Percentiles rank a stretch among this genome's conserved stretches.
phyloP scores from a whole-genome alignment of 805 yeast genomes.

The Nakazawaea siamensis region DNA sequence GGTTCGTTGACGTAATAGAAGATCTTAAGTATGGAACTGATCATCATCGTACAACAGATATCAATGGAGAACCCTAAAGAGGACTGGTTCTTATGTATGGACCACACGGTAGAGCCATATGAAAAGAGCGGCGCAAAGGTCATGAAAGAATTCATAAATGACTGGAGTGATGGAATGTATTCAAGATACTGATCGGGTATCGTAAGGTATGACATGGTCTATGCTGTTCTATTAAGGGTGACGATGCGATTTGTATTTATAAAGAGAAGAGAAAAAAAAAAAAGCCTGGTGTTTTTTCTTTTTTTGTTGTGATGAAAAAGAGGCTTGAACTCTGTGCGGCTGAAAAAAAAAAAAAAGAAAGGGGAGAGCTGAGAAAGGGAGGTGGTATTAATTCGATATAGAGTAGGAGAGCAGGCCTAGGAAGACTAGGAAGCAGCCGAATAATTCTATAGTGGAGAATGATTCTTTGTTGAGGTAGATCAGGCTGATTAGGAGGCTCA shows the following conservation, averaged over 20 bases:
- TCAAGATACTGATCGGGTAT: conserved; percentile 10
- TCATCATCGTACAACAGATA: conserved; percentile 84
- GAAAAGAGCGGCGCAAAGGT: conserved; percentile 81
- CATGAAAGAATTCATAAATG: conserved; percentile 55
- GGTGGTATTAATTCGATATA: not conserved
- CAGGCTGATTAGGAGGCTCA: conserved; percentile 50
- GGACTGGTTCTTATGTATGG: conserved; percentile 55
- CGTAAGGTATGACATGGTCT: conserved; percentile 10
- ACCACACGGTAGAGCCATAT: conserved; percentile 73
- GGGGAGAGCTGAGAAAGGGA: not conserved
- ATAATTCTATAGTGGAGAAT: conserved; percentile 26
- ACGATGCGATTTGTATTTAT: too few relatives aligned
- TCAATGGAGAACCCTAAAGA: conserved; percentile 84
- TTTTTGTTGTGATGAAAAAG: too few relatives aligned
- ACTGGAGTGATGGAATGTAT: conserved; percentile 31
- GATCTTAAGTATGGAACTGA: conserved; percentile 66
- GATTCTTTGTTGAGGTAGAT: conserved; percentile 35
- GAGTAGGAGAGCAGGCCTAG: conserved; percentile 44
- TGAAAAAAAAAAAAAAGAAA: not conserved
- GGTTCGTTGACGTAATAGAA: conserved; percentile 75
- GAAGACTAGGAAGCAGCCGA: conserved; percentile 47
- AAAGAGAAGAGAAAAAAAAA: not conserved
- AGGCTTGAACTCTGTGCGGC: too few relatives aligned
- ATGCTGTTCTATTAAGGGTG: not conserved
- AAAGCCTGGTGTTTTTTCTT: too few relatives aligned